phyloP scores from a whole-genome alignment of 2,329 filamentous ascomycete species.

The Grosmannia penicillata region DNA sequence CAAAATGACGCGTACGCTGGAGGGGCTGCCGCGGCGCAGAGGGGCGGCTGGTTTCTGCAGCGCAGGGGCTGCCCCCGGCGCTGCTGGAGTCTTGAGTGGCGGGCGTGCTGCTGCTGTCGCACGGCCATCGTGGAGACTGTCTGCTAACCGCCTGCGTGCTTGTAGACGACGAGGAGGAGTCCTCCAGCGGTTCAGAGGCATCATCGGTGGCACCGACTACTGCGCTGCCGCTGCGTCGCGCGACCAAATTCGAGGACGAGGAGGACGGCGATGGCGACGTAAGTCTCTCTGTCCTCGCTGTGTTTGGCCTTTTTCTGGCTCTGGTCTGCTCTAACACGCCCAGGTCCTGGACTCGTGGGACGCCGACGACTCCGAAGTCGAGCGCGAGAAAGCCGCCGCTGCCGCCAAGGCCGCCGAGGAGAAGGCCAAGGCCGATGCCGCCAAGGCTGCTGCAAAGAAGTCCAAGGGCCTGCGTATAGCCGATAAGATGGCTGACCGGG shows the following conservation, averaged over 20 bases:
- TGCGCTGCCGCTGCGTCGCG: slow-evolving; percentile 24
- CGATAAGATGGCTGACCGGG: slow-evolving; percentile 53
- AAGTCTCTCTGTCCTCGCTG: slow-evolving; percentile 17
- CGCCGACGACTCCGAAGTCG: slow-evolving; percentile 90
- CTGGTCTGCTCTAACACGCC: background rate
- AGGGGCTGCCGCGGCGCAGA: background rate
- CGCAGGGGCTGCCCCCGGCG: too few species aligned
- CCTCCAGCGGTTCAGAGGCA: slow-evolving; percentile 18
- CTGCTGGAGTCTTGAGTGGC: too few species aligned
- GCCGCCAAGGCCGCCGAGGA: slow-evolving; percentile 72
- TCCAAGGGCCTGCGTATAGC: slow-evolving; percentile 73
- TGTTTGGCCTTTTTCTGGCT: background rate
- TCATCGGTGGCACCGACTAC: slow-evolving; percentile 25
- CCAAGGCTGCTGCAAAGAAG: slow-evolving; percentile 84
- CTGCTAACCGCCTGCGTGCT: too few species aligned
- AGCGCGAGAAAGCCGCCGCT: slow-evolving; percentile 88
- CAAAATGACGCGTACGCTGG: background rate
- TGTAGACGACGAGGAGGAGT: slow-evolving; percentile 25
- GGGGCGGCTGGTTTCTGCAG: background rate
- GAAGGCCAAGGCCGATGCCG: slow-evolving; percentile 79
- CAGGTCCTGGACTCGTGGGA: slow-evolving; percentile 95
- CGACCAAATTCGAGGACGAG: slow-evolving; percentile 76
- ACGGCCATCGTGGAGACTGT: background rate
- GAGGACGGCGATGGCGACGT: slow-evolving; percentile 71
- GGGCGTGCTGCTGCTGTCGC: background rate